These are phyloP conservation scores for Crucibulum laeve DNA, from an alignment of 768 basidiomycete species.

Conservation along the genomic window DNA sequence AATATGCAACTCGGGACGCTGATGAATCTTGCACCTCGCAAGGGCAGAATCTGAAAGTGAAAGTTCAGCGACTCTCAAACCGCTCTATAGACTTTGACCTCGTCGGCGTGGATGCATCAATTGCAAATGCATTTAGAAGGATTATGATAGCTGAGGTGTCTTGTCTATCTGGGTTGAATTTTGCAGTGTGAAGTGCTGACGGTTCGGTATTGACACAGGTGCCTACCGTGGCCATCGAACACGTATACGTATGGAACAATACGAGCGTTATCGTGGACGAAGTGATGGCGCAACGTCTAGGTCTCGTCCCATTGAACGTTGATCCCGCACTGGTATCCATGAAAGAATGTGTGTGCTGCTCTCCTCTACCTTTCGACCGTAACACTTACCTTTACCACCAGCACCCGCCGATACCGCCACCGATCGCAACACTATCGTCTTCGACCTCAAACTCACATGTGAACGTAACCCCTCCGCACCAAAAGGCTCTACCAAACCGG, in stretches of 20 bases:
- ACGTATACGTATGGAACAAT: slow-evolving; percentile 92
- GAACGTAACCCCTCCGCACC: slow-evolving; percentile 53
- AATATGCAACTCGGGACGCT: neutral
- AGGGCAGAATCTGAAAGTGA: slow-evolving; percentile 67
- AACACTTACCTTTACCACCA: neutral
- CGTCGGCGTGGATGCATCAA: slow-evolving; percentile 91
- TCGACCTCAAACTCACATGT: slow-evolving; percentile 67
- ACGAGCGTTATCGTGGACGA: slow-evolving; percentile 93
- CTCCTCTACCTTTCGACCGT: neutral
- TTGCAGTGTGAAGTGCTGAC: neutral
- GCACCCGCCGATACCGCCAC: slow-evolving; percentile 58
- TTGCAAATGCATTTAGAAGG: slow-evolving; percentile 91
- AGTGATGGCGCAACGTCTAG: slow-evolving; percentile 87
- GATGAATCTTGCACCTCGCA: slow-evolving; percentile 17
- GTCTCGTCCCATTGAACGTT: slow-evolving; percentile 83
- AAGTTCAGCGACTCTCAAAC: slow-evolving; percentile 75
- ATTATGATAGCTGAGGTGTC: slow-evolving; percentile 92
- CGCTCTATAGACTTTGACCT: slow-evolving; percentile 92
- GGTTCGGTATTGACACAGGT: slow-evolving; percentile 61
- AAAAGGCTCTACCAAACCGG: slow-evolving; percentile 49
- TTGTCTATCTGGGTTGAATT: slow-evolving; percentile 2
- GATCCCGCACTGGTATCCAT: slow-evolving; percentile 74
- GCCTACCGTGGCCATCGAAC: slow-evolving; percentile 86
- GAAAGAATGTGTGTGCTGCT: slow-evolving; percentile 31
- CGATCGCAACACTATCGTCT: slow-evolving; percentile 90